Base-by-base conservation (phyloP, 1,284 basidiomycete species). In the Ceratobasidium sp. region DNA sequence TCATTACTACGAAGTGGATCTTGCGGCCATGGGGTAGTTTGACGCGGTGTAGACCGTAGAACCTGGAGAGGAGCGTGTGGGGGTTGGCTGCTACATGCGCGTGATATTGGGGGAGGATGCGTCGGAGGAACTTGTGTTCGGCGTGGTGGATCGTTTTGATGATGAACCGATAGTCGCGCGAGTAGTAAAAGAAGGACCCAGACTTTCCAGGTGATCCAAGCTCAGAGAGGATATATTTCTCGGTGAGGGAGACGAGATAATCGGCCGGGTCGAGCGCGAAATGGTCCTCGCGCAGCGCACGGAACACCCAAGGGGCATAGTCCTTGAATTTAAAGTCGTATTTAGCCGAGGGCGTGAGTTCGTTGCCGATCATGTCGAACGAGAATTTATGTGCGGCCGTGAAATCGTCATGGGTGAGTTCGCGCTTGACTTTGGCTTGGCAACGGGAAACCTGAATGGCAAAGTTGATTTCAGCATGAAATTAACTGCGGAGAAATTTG, bases 281-380 rank as follows among this genome's bases (percentile, higher is more conserved):
- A 85, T 94, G 90, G 81, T 97, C 94, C 85, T 98, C 97, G 40
- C 97, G 93, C 26, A 99, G 88, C 80, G 96, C 95, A 44, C 97
- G 94, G 86, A 99, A 99, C 2, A 99, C 96, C 94, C 95, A 98
- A 0, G 97, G 97, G 0, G 97, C 97, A 84, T 99, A 99, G 85
- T 99, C 97, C 86, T 99, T 99, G 89, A 99, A 99, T 86, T 99
- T 99, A 89, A 97, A 97, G 85, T 97, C 96, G 86, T 97, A 97
- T 85, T 93, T 95, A 5, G 97, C 97, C 0, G 96, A 97, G 0
- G 97, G 97, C 6, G 97, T 98, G 64, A 99, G 88, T 86, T 99
- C 97, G 85, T 99, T 98, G 23, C 97, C 97, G 83, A 98, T 90
- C 95, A 99, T 97, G 86, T 99, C 97, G 84, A 99, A 99, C 0